Evolutionary conservation across 176 grass and related monocot genomes (phyloP).

Genomic region (Hordeum marinum): DNA sequence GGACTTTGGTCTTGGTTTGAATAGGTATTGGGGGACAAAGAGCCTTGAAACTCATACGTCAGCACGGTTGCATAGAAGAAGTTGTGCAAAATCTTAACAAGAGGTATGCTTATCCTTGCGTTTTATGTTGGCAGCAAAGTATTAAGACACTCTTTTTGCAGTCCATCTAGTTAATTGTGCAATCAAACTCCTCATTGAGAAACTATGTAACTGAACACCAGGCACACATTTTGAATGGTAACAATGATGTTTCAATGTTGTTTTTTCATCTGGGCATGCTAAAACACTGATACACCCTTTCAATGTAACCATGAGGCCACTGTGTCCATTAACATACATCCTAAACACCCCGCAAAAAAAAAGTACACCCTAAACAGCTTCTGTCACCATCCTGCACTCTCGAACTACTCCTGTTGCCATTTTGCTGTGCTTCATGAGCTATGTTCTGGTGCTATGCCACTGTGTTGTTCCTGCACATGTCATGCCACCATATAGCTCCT

Average conservation of each 20-base stretch:
- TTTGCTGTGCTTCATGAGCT: background rate
- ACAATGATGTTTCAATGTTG: background rate
- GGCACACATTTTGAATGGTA: background rate
- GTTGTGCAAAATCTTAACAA: constrained; percentile 79
- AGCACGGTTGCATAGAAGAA: constrained; percentile 84
- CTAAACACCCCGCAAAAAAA: background rate
- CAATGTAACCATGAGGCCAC: background rate
- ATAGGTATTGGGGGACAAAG: constrained; percentile 92
- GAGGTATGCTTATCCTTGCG: constrained; percentile 42
- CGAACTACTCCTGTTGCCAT: background rate
- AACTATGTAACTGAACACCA: background rate
- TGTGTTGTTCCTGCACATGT: background rate
- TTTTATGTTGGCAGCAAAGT: constrained; percentile 1
- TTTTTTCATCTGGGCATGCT: background rate
- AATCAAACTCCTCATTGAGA: background rate
- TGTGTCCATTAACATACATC: background rate
- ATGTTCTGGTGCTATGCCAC: background rate
- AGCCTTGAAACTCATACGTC: constrained; percentile 85
- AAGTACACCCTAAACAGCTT: background rate
- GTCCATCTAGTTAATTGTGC: constrained; percentile 4
- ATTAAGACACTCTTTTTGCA: background rate
- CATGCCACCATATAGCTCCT: background rate
- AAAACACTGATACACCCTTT: background rate
- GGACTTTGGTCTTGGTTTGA: background rate
- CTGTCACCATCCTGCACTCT: background rate